Conservation (phyloP, 208 protist genomes). For the Leishmania tarentolae region DNA sequence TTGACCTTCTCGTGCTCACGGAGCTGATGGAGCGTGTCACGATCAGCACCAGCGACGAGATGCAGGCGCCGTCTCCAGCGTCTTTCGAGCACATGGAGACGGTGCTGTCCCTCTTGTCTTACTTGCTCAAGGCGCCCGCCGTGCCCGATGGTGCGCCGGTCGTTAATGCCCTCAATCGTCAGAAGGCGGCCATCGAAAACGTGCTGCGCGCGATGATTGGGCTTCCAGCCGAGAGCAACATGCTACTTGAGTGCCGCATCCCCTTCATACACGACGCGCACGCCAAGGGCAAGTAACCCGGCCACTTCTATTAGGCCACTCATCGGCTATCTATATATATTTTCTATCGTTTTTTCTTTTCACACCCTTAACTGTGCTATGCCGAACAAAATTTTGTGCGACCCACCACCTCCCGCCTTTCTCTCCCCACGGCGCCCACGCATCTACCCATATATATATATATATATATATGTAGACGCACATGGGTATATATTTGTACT, state of each 20-base stretch:
- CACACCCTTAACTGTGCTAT: constrained; percentile 1
- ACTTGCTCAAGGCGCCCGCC: constrained; percentile 97
- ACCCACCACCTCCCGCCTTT: constrained; percentile 7
- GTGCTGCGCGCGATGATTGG: constrained; percentile 96
- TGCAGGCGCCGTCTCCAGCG: constrained; percentile 23
- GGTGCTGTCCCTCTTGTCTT: constrained; percentile 95
- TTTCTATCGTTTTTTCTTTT: background rate
- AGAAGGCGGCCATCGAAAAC: constrained; percentile 96
- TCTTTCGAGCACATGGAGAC: constrained; percentile 91
- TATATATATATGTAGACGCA: background rate
- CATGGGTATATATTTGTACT: background rate
- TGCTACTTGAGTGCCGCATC: constrained; percentile 95
- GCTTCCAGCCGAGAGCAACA: constrained; percentile 94
- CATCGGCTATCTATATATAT: background rate
- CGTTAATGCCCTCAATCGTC: constrained; percentile 98
- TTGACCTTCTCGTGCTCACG: constrained; percentile 97
- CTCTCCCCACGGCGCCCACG: no score
- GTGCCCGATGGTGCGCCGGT: constrained; percentile 95
- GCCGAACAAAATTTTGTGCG: constrained; percentile 10
- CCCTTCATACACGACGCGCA: constrained; percentile 54
- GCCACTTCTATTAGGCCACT: background rate
- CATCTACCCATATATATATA: background rate
- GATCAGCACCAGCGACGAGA: constrained; percentile 34
- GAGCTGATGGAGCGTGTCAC: constrained; percentile 96
- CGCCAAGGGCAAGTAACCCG: constrained; percentile 24